These are phyloP conservation scores for Metschnikowia noctiluminum DNA, from an alignment of 805 yeast genomes.

Conservation along the genomic window DNA sequence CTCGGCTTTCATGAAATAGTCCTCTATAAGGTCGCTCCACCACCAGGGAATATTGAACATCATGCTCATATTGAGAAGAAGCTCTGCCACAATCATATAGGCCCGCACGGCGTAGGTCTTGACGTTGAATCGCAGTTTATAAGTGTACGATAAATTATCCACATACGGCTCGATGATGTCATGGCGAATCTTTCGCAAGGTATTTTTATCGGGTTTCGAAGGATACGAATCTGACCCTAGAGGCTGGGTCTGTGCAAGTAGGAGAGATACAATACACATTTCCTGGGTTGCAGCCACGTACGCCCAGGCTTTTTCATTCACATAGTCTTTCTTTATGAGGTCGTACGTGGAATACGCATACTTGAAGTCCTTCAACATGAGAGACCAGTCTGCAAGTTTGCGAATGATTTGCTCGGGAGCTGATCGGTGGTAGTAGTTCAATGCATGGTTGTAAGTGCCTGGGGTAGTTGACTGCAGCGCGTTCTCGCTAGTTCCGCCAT, in stretches of 20 bases:
- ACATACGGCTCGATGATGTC: constrained; percentile 58
- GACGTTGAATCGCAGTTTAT: constrained; percentile 64
- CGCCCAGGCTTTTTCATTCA: constrained; percentile 74
- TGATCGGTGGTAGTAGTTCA: constrained; percentile 57
- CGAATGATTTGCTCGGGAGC: constrained; percentile 73
- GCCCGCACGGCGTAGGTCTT: constrained; percentile 71
- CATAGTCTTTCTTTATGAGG: constrained; percentile 70
- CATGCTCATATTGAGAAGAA: constrained; percentile 51
- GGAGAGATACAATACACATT: constrained; percentile 71
- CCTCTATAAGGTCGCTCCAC: constrained; percentile 44
- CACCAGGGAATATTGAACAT: constrained; percentile 41
- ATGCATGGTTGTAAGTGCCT: constrained; percentile 44
- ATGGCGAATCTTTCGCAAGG: constrained; percentile 45
- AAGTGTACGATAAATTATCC: constrained; percentile 73
- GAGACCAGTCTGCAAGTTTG: constrained; percentile 87
- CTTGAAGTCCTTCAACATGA: constrained; percentile 86
- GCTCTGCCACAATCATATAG: constrained; percentile 63
- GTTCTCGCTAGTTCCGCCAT: constrained; percentile 22
- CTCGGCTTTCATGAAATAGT: constrained; percentile 45
- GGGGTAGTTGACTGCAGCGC: constrained; percentile 14
- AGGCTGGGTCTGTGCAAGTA: constrained; percentile 53
- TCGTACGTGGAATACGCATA: constrained; percentile 84
- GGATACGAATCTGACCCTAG: constrained; percentile 16
- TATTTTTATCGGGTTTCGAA: constrained; percentile 36
- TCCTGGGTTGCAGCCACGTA: constrained; percentile 84